Evolutionary conservation across 495 filamentous ascomycete genomes (phyloP), one percentile per base, ranked within the genome.

Genomic region (Trichoderma asperelloides): DNA sequence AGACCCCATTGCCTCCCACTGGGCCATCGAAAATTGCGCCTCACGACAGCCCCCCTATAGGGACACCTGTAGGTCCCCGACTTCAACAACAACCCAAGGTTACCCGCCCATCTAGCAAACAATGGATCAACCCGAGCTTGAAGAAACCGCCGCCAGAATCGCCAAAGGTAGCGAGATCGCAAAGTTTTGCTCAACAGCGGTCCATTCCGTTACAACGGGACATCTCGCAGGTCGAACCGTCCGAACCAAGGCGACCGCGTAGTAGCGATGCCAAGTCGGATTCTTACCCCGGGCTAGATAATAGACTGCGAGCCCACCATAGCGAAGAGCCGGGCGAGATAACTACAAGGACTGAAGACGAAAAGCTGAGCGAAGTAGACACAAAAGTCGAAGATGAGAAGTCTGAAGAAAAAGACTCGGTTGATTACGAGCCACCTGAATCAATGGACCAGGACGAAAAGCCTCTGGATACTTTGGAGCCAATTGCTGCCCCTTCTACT

Each of bases 81-180:
- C 84, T 84, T 12, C 78, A 79, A 27, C 82, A 83, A 23, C 75
- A 77, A 63, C 72, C 77, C 33, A 76, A 71, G 30, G 66, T 68
- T 70, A 41, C 72, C 6, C 74, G 77, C 21, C 77, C 77, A 11
- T 79, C 78, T 2, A 87, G 82, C 68, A 88, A 87, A 65, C 85
- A 84, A 71, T 89, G 87, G 87, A 81, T 85, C 66, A 87, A 86
- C 63, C 82, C 86, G 6, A 77, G 79, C 15, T 72, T 81, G 0
- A 78, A 79, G 70, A 80, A 82, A 39, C 70, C 74, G 2, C 79
- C 78, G 3, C 55, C 55, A 4, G 79, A 82, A 21, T 80, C 78
- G 6, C 79, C 81, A 11, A 81, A 81, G 64, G 51, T 75, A 11
- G 73, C 71, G 8, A 73, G 80, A 62, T 78, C 79, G 0, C 76